Conservation (phyloP, 169 alveolate species). For the Babesia ovata region DNA sequence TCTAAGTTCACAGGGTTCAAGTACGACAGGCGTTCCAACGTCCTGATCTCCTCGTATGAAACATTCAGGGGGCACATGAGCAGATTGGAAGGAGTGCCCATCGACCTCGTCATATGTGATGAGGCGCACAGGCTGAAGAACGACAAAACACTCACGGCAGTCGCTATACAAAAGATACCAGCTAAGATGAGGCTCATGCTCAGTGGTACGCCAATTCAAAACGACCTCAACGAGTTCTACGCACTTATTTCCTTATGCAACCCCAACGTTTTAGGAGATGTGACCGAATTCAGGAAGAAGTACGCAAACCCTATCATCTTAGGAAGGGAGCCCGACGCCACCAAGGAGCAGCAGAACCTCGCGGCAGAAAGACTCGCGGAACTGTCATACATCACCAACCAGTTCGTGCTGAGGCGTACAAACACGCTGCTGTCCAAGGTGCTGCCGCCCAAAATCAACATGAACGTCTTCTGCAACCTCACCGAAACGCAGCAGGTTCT, state of each 20-base stretch:
- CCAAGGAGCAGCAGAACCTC: slow-evolving; percentile 83
- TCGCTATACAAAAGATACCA: slow-evolving; percentile 83
- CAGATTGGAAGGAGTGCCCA: slow-evolving; percentile 86
- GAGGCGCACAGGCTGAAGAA: slow-evolving; percentile 95
- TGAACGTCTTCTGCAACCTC: slow-evolving; percentile 85
- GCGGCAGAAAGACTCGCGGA: slow-evolving; percentile 86
- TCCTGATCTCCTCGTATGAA: slow-evolving; percentile 90
- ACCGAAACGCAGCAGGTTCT: slow-evolving; percentile 83
- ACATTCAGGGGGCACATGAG: slow-evolving; percentile 87
- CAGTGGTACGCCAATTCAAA: slow-evolving; percentile 90
- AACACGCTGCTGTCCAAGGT: slow-evolving; percentile 87
- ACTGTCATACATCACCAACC: slow-evolving; percentile 86
- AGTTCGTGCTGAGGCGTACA: slow-evolving; percentile 87
- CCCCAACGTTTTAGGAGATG: slow-evolving; percentile 87
- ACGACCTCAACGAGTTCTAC: slow-evolving; percentile 88
- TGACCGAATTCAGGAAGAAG: slow-evolving; percentile 71
- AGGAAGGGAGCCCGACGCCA: slow-evolving; percentile 91
- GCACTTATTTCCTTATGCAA: slow-evolving; percentile 87
- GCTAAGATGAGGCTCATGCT: slow-evolving; percentile 88
- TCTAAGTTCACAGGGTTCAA: slow-evolving; percentile 87
- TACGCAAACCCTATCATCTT: slow-evolving; percentile 85
- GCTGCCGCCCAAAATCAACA: slow-evolving; percentile 85
- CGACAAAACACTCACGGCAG: slow-evolving; percentile 88
- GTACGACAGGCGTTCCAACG: slow-evolving; percentile 79
- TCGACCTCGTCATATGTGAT: slow-evolving; percentile 92